Base-by-base conservation (phyloP, 2,329 filamentous ascomycete genomes). In the Diaporthe ampelina region DNA sequence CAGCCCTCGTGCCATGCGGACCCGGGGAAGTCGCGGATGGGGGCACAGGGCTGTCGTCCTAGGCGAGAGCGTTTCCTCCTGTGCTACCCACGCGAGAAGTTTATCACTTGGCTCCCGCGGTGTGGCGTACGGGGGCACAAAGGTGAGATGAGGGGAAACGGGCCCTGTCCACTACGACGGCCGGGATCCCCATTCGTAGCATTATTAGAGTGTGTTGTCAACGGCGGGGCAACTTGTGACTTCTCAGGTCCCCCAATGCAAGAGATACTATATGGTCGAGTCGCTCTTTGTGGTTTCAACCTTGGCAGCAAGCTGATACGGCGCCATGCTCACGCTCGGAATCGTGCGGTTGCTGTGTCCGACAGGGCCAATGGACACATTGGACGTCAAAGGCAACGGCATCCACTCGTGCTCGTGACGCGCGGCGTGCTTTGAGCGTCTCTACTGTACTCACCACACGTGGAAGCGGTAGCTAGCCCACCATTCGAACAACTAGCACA, bases 61-160 rank as follows among this genome's bases (percentile, higher is more conserved):
- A 72, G 57, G 45, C 35, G 57, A 72, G n/a, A 24, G 29, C 43
- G 57, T 50, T 61, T 15, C 17, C 19, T 45, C 63, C 63, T 45
- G 57, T 72, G 40, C 57, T 54, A 68, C 63, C 32, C 63, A 40
- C 48, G 48, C 63, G 63, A 68, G 29, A 37, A 37, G 48, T 52
- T 19, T 26, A 45, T 43, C 37, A 32, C 45, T 67, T 26, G 29
- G 63, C 63, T 67, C 45, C 63, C 63, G 45, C 13, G 45, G 63
- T n/a, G 45, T 67, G 63, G 63, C 45, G 29, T 37, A n/a, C 21
- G 45, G 17, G 29, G 48, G 48, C 29, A 54, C 45, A 17, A 40
- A 68, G 32, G 32, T 13, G 48, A 54, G 7, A 48, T n/a, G 45
- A 19, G 45, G 45, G 45, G 43, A 32, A 37, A n/a, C 45, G 40